Evolutionary conservation across 805 yeast species (phyloP), one percentile per base, ranked within the genome.

Genomic region (Starmerella potacharoeniae): DNA sequence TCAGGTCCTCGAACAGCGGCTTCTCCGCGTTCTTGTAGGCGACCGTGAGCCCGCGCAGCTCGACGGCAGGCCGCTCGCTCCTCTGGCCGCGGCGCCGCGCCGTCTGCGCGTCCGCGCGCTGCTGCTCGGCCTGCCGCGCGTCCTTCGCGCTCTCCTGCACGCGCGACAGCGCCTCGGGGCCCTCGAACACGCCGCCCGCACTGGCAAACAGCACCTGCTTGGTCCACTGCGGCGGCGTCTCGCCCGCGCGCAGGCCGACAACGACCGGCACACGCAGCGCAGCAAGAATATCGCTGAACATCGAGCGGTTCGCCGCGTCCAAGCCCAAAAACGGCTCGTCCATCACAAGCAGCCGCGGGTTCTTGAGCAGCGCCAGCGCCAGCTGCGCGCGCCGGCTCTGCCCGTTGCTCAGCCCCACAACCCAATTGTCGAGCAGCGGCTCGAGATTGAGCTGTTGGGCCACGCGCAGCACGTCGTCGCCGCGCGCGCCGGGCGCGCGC

Each of bases 241-340:
- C 97, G 60, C 86, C 93, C 35, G 77, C 70, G 54, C 96, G 73
- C 45, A 89, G 72, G 0, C 97, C 97, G 13, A 86, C 64, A 6
- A 88, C 78, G 7, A 87, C 75, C 2, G 67, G 64, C 16, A 77
- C 75, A 1, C 76, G 70, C 13, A 80, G 63, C 2, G 65, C 62
- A 7, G 63, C 58, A 52, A 87, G 69, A 0, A 83, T 77, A 0
- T 71, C 64, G 16, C 87, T 78, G 17, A 91, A 86, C 7, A 77
- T 69, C 1, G 68, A 57, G 0, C 86, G 73, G 11, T 95, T 90
- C 1, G 68, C 65, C 0, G 95, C 93, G 64, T 91, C 98, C 16
- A 91, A 73, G 0, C 97, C 98, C 42, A 93, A 68, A 63, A 89
- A 91, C 9, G 96, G 96, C 64, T 93, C 97, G 67, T 93, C 97